phyloP scores from a whole-genome alignment of 305 asterid genomes.

The Fraxinus paxiana region DNA sequence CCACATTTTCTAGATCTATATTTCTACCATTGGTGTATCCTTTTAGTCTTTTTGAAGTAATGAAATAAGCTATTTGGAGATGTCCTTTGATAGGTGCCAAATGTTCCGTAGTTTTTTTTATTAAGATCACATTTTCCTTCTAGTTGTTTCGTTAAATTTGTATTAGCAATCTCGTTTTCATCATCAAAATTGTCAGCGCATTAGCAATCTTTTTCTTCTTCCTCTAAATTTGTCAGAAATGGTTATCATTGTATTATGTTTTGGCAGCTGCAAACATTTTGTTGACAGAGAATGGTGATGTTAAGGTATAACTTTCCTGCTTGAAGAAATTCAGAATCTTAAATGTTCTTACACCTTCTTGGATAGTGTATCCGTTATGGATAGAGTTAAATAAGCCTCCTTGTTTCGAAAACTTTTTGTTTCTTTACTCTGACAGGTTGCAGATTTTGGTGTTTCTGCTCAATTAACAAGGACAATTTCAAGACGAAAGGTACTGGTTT shows the following conservation, averaged over 20 bases:
- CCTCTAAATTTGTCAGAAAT: background rate
- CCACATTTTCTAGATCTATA: background rate
- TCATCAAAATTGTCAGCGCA: background rate
- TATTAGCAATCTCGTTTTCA: background rate
- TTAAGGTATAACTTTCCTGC: constrained; percentile 53
- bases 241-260: background rate
- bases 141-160: background rate
- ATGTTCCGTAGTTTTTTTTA: background rate
- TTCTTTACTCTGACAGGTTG: constrained; percentile 47
- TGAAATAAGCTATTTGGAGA: background rate
- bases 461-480: constrained; percentile 88
- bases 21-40: background rate
- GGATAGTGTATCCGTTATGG: background rate
- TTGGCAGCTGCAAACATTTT: constrained; percentile 69
- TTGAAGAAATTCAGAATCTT: constrained; percentile 15
- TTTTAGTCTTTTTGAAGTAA: constrained; percentile 1
- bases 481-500: constrained; percentile 67
- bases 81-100: constrained; percentile 1
- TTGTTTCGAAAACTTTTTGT: background rate
- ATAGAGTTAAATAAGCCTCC: background rate
- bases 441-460: constrained; percentile 97
- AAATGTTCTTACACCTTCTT: background rate
- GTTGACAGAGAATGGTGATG: constrained; percentile 89
- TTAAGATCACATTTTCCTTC: background rate
- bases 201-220: background rate